These are phyloP conservation scores for Pigoraptor vietnamica DNA, from an alignment of 78 protist genomes.

Conservation along the genomic window DNA sequence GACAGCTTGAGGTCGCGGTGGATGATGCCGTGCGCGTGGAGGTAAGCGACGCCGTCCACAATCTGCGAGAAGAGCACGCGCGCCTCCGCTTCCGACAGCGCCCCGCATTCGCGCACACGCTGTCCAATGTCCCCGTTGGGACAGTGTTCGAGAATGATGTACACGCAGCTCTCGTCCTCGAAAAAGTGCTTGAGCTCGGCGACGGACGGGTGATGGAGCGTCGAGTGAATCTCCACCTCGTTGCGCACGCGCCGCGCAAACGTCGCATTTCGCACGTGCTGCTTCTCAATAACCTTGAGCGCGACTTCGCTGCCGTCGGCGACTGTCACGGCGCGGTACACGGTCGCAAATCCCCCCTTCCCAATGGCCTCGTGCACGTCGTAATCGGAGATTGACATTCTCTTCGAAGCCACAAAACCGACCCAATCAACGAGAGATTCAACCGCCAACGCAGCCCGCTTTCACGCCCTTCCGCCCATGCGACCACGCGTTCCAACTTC, in stretches of 20 bases:
- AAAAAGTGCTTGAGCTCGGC: background rate
- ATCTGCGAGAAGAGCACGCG: background rate
- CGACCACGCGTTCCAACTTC: too few species aligned
- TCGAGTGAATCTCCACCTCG: background rate
- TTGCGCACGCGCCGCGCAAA: background rate
- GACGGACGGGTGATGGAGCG: background rate
- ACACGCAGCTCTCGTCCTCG: background rate
- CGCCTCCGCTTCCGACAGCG: background rate
- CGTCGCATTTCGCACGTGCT: background rate
- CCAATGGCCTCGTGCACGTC: background rate
- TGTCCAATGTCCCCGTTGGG: background rate
- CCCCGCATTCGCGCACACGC: background rate
- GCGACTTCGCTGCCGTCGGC: background rate
- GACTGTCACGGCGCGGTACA: background rate
- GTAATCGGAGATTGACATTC: too few species aligned
- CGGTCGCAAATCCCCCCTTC: background rate
- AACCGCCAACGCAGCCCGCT: too few species aligned
- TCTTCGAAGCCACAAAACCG: too few species aligned
- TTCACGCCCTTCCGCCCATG: too few species aligned
- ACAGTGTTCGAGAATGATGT: background rate
- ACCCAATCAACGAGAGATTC: too few species aligned
- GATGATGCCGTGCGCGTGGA: background rate
- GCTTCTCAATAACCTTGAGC: background rate
- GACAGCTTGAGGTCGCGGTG: constrained; percentile 34
- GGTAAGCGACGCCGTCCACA: background rate